Evolutionary conservation across 1,284 basidiomycete genomes (phyloP).

Genomic region (Volvariella surrecta): DNA sequence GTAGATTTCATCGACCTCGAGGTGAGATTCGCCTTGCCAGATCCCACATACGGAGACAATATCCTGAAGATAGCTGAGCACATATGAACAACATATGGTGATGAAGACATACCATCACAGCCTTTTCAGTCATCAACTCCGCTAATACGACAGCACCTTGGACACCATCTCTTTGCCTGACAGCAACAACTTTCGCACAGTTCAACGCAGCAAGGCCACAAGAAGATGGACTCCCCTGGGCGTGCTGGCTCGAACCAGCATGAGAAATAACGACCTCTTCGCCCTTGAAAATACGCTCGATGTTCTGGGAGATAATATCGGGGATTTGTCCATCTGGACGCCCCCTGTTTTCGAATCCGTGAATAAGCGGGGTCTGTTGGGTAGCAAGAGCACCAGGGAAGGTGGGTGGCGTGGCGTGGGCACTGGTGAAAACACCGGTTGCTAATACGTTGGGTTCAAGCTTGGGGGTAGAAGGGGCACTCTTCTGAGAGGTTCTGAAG

Average conservation of each 20-base stretch:
- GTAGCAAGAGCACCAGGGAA: too few relatives aligned
- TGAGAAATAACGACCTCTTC: not conserved
- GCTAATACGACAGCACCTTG: not conserved
- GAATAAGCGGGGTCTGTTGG: not conserved
- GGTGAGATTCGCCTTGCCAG: not conserved
- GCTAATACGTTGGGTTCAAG: too few relatives aligned
- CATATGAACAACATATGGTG: not conserved
- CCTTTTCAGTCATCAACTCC: not conserved
- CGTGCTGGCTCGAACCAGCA: not conserved
- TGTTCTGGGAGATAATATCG: not conserved
- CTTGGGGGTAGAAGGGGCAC: too few relatives aligned
- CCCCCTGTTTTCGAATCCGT: not conserved
- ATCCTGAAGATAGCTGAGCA: not conserved
- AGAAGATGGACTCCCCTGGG: not conserved
- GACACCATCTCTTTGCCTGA: not conserved
- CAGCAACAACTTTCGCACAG: conserved; percentile 1
- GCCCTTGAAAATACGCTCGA: not conserved
- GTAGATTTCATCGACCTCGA: conserved; percentile 1
- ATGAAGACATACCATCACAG: not conserved
- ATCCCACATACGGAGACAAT: not conserved
- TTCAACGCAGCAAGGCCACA: not conserved
- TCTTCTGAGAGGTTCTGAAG: too few relatives aligned
- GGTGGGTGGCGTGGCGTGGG: too few relatives aligned
- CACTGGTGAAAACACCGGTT: too few relatives aligned
- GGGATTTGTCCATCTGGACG: not conserved